A percentile compares a stretch with the other conserved stretches of the same genome.
phyloP scores from a whole-genome alignment of 345 rosid genomes.

The Psidium friedrichsthalianum region DNA sequence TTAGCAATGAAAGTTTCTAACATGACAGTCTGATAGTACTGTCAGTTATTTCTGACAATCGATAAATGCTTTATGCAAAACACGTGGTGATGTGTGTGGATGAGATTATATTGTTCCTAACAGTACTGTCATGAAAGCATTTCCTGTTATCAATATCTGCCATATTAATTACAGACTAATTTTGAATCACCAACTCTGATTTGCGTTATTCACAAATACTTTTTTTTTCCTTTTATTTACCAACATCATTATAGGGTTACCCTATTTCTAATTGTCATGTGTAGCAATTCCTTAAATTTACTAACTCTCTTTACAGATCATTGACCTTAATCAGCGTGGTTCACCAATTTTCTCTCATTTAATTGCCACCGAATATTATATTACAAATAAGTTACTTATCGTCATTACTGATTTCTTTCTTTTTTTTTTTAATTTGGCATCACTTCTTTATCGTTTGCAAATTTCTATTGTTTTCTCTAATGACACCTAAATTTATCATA shows the following conservation, averaged over 20 bases:
- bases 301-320: background rate
- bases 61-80: too few species aligned
- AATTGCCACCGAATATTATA: background rate
- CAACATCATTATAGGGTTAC: background rate
- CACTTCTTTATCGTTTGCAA: background rate
- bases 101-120: too few species aligned
- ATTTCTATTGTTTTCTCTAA: background rate
- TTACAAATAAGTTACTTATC: background rate
- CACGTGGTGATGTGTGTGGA: too few species aligned
- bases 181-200: background rate
- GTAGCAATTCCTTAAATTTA: background rate
- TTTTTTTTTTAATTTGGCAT: background rate
- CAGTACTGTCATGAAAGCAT: too few species aligned
- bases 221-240: background rate
- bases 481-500: background rate
- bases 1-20: background rate
- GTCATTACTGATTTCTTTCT: background rate
- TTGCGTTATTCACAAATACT: background rate
- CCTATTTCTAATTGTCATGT: background rate
- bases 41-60: too few species aligned
- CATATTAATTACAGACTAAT: background rate
- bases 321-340: background rate
- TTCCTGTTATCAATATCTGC: background rate
- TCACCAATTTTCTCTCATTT: background rate
- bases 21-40: too few species aligned